Evolutionary conservation across 78 protist genomes (phyloP).

Genomic region (Dictyostelium purpureum): DNA sequence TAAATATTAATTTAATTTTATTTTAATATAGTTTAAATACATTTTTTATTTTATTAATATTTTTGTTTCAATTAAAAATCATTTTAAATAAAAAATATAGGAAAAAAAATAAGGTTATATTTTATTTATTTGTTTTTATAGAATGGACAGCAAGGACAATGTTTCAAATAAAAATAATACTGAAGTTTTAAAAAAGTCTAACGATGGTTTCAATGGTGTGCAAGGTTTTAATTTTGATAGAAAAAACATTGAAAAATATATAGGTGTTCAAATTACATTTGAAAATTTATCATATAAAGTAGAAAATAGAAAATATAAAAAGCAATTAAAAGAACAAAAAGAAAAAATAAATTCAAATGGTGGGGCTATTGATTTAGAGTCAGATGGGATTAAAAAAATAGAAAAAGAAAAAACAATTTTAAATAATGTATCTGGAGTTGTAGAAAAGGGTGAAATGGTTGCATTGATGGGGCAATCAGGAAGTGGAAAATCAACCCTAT

Average conservation of each 20-base stretch:
- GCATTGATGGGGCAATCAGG: conserved; percentile 39
- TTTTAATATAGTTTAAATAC: no score
- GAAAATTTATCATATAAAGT: background rate
- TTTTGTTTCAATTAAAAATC: no score
- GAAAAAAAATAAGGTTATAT: no score
- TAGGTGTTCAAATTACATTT: background rate
- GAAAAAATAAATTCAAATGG: background rate
- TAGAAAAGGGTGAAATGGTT: conserved; percentile 17
- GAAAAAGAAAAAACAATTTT: conserved; percentile 18
- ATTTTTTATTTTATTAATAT: no score
- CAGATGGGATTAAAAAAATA: background rate
- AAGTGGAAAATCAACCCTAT: conserved; percentile 40
- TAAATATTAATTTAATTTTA: no score
- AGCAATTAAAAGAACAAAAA: background rate
- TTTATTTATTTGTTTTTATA: no score
- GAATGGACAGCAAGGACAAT: no score
- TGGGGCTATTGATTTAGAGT: background rate
- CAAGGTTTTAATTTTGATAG: no score
- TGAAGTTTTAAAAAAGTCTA: no score
- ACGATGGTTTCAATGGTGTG: no score
- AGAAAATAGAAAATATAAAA: background rate
- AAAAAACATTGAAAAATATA: background rate
- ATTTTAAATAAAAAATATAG: no score
- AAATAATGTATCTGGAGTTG: conserved; percentile 43
- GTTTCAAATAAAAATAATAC: no score